Conservation (phyloP, 1,139 yeast genomes). For the Geotrichum phurueaensis region DNA sequence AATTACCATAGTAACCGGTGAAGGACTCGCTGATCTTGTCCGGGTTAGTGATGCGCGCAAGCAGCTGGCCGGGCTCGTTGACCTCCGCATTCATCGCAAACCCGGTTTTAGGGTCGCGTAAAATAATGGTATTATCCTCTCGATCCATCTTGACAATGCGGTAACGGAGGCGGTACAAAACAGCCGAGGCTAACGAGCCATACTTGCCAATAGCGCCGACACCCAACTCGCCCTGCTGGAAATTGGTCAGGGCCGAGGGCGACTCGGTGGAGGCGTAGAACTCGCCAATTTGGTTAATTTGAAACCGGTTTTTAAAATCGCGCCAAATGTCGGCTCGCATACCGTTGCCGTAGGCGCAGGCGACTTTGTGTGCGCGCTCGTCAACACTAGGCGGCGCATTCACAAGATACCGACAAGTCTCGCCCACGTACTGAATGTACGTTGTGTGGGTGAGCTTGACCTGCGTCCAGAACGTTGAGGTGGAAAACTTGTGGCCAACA, state of each 20-base stretch:
- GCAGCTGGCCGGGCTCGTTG: slow-evolving; percentile 80
- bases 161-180: slow-evolving; percentile 32
- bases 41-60: slow-evolving; percentile 68
- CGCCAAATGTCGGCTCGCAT: slow-evolving; percentile 89
- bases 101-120: slow-evolving; percentile 67
- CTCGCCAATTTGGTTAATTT: slow-evolving; percentile 73
- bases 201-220: slow-evolving; percentile 86
- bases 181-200: slow-evolving; percentile 39
- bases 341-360: slow-evolving; percentile 87
- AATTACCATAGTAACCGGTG: slow-evolving; percentile 85
- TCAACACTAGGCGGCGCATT: slow-evolving; percentile 63
- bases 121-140: slow-evolving; percentile 66
- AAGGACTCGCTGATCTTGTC: slow-evolving; percentile 46
- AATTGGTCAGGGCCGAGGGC: slow-evolving; percentile 82
- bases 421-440: slow-evolving; percentile 91
- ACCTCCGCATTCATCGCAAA: slow-evolving; percentile 46
- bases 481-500: slow-evolving; percentile 75
- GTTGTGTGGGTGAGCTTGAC: slow-evolving; percentile 67
- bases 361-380: slow-evolving; percentile 59
- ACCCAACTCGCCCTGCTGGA: slow-evolving; percentile 74
- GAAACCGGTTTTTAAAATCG: slow-evolving; percentile 69
- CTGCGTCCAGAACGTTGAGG: slow-evolving; percentile 87
- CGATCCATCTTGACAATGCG: slow-evolving; percentile 62
- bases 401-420: slow-evolving; percentile 80
- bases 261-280: slow-evolving; percentile 94